Base-by-base conservation (phyloP, 2,329 filamentous ascomycete genomes). In the Colletotrichum kahawae region DNA sequence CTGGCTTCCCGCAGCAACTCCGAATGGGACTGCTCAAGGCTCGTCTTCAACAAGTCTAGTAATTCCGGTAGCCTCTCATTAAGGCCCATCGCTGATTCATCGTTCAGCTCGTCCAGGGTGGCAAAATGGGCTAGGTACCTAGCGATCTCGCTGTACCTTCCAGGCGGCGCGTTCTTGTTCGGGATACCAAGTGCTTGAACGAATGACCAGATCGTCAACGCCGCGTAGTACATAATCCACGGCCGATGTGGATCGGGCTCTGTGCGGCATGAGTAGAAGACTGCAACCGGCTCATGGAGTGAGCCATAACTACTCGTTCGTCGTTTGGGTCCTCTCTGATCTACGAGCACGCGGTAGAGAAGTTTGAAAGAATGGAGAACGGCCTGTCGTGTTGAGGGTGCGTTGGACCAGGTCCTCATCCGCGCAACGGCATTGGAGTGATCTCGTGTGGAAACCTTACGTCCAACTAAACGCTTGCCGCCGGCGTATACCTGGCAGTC, bases 401-500 rank as follows among this genome's bases (percentile, higher is more conserved):
- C 92, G 9, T 90, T 92, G 1, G 95, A 94, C 95, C 95, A 98
- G 13, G 91, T 87, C 57, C 91, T 92, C 93, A 97, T 96, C 75
- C 94, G 92, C 65, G 92, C 89, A 57, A 93, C 91, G 2, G 95
- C 94, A 36, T 93, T 93, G 60, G 88, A 88, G 78, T 95, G 93
- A 84, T 98, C 95, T 67, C 93, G 89, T 1, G 91, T 89, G 1
- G 94, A 95, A 56, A 98, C 94, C 21, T 93, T 93, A 54, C 95
- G 91, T 10, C 95, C 95, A 2, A 98, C 90, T 1, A 97, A 86
- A 21, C 94, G 91, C 72, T 92, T 93, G 0, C 94, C 94, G 3
- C 95, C 94, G 1, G 95, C 95, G 81, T 95, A 98, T 59, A 98
- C 95, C 82, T 98, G 95, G 80, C 95, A 96, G 82, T 98, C 95